These are phyloP conservation scores for Aspergillus leporis DNA, from an alignment of 495 filamentous ascomycete species.

Conservation along the genomic window DNA sequence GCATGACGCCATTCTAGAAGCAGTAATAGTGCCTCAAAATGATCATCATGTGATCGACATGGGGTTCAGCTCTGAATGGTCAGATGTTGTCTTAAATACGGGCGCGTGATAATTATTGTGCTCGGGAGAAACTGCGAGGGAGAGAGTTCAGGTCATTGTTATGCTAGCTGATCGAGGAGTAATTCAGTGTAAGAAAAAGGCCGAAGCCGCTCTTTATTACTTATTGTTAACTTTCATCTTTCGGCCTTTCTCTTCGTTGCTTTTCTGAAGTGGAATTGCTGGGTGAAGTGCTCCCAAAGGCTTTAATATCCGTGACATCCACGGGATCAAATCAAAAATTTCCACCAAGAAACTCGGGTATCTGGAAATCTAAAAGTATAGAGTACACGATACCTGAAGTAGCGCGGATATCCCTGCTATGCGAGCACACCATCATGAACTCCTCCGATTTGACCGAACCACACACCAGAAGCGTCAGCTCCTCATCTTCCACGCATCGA, in stretches of 20 bases:
- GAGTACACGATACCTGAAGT: background rate
- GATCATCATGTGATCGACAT: slow-evolving; percentile 17
- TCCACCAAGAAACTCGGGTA: background rate
- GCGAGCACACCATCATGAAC: slow-evolving; percentile 45
- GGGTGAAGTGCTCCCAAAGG: background rate
- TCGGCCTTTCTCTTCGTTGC: background rate
- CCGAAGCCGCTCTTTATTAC: background rate
- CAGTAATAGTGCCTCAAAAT: background rate
- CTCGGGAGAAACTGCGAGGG: background rate
- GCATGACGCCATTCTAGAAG: slow-evolving; percentile 7
- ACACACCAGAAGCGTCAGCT: slow-evolving; percentile 21
- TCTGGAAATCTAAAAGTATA: background rate
- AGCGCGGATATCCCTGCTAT: slow-evolving; percentile 16
- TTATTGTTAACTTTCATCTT: background rate
- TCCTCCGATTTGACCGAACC: slow-evolving; percentile 32
- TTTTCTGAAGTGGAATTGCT: background rate
- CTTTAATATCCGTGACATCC: background rate
- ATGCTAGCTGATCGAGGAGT: background rate
- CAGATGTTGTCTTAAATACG: background rate
- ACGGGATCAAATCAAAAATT: background rate
- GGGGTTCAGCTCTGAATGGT: background rate
- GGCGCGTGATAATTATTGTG: slow-evolving; percentile 15
- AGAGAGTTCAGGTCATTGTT: background rate
- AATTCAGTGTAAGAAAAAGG: background rate
- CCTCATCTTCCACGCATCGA: slow-evolving; percentile 22